Evolutionary conservation across 2,329 filamentous ascomycete genomes (phyloP).

Genomic region (Microdochium bolleyi): DNA sequence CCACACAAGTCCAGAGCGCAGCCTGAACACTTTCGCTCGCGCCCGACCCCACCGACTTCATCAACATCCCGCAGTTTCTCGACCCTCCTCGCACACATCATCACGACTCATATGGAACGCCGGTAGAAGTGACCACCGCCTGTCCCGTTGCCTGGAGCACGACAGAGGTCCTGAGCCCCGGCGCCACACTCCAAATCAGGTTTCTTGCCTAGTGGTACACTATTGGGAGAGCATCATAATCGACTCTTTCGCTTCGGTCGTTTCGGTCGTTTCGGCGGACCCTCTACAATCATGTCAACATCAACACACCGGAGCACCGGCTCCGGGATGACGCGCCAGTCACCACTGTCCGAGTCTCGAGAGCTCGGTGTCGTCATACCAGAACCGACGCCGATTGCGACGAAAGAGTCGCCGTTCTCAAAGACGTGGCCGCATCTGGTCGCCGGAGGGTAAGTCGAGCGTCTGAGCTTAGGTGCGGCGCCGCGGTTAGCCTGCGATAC

Average conservation of each 20-base stretch:
- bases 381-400: constrained; percentile 25
- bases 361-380: constrained; percentile 52
- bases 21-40: too few species aligned
- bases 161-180: too few species aligned
- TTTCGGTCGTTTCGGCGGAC: background rate
- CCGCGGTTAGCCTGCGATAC: constrained; percentile 1
- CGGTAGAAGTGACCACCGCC: background rate
- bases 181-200: background rate
- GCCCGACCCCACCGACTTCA: too few species aligned
- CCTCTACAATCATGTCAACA: constrained; percentile 9
- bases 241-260: background rate
- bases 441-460: constrained; percentile 67
- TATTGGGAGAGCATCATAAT: background rate
- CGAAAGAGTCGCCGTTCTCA: constrained; percentile 41
- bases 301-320: constrained; percentile 10
- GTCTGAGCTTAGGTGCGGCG: background rate
- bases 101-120: background rate
- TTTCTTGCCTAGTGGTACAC: background rate
- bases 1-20: too few species aligned
- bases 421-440: constrained; percentile 91
- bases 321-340: constrained; percentile 14
- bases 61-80: too few species aligned
- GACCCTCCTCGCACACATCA: too few species aligned
- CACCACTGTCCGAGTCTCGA: constrained; percentile 45
- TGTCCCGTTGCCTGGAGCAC: too few species aligned